Evolutionary conservation across 495 filamentous ascomycete species (phyloP).

Genomic region (Lichenothelia convexa): DNA sequence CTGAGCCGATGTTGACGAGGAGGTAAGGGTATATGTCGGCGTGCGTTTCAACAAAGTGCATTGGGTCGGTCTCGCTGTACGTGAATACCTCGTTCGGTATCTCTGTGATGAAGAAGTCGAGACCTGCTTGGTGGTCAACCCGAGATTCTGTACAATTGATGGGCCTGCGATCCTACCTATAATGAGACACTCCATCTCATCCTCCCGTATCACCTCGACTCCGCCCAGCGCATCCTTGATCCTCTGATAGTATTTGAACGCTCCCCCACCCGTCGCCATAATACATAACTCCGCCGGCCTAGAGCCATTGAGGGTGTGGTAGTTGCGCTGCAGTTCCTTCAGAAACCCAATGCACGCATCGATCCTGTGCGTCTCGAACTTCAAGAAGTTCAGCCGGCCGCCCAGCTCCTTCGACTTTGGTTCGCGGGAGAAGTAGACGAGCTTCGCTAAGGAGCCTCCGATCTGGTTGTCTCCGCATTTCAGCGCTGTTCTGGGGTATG

Average conservation of each 20-base stretch:
- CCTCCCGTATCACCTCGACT: conserved; percentile 80
- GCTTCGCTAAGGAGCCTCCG: conserved; percentile 82
- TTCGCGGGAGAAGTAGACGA: conserved; percentile 93
- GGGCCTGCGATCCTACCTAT: conserved; percentile 41
- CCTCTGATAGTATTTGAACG: conserved; percentile 88
- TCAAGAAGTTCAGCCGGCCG: conserved; percentile 83
- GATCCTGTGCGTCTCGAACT: conserved; percentile 86
- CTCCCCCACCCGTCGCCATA: conserved; percentile 87
- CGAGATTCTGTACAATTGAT: not conserved
- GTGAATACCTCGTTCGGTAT: conserved; percentile 95
- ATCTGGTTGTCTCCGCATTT: no score
- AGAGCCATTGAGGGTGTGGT: conserved; percentile 52
- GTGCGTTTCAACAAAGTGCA: conserved; percentile 58
- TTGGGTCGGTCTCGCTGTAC: conserved; percentile 73
- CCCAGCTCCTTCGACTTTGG: conserved; percentile 58
- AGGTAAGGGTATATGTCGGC: conserved; percentile 85
- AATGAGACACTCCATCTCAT: conserved; percentile 98
- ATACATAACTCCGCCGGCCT: conserved; percentile 52
- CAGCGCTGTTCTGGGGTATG: no score
- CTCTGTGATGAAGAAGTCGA: conserved; percentile 97
- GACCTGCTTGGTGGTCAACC: conserved; percentile 36
- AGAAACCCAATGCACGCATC: conserved; percentile 85
- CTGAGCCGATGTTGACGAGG: conserved; percentile 96
- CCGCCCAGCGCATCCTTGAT: conserved; percentile 59
- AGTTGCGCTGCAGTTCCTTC: conserved; percentile 58